phyloP scores from a whole-genome alignment of 140 eudicot species.

The Stevia rebaudiana region DNA sequence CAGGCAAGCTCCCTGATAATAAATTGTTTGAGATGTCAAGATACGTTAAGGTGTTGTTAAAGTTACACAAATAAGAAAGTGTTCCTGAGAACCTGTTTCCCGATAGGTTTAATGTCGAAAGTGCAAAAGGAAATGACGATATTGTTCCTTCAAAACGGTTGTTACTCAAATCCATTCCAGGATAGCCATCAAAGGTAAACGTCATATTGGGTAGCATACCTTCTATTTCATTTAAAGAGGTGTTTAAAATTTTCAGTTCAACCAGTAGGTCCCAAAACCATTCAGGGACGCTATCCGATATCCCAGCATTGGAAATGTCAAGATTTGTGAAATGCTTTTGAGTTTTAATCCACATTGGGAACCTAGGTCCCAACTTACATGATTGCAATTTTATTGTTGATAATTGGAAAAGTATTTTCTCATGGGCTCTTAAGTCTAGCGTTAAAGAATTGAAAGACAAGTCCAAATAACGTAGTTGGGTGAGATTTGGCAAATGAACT shows the following conservation, averaged over 20 bases:
- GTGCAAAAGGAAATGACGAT: slow-evolving; percentile 11
- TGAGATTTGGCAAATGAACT: slow-evolving; percentile 20
- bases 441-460: slow-evolving; percentile 24
- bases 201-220: slow-evolving; percentile 24
- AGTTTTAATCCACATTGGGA: slow-evolving; percentile 35
- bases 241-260: not conserved
- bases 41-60: not conserved
- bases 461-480: slow-evolving; percentile 14
- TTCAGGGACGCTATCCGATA: slow-evolving; percentile 27
- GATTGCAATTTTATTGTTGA: not conserved
- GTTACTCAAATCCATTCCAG: slow-evolving; percentile 30
- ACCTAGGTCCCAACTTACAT: slow-evolving; percentile 29
- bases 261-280: slow-evolving; percentile 33
- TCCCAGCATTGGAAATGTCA: slow-evolving; percentile 32
- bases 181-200: not conserved
- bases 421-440: slow-evolving; percentile 1
- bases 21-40: slow-evolving; percentile 34
- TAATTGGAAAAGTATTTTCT: slow-evolving; percentile 23
- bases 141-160: slow-evolving; percentile 21
- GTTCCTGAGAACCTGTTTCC: slow-evolving; percentile 28
- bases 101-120: slow-evolving; percentile 16
- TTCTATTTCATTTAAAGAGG: slow-evolving; percentile 27
- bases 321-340: slow-evolving; percentile 5
- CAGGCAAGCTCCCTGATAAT: slow-evolving; percentile 24
- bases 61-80: slow-evolving; percentile 16